Evolutionary conservation across 805 yeast genomes (phyloP).

Genomic region (Peterozyma toletana): DNA sequence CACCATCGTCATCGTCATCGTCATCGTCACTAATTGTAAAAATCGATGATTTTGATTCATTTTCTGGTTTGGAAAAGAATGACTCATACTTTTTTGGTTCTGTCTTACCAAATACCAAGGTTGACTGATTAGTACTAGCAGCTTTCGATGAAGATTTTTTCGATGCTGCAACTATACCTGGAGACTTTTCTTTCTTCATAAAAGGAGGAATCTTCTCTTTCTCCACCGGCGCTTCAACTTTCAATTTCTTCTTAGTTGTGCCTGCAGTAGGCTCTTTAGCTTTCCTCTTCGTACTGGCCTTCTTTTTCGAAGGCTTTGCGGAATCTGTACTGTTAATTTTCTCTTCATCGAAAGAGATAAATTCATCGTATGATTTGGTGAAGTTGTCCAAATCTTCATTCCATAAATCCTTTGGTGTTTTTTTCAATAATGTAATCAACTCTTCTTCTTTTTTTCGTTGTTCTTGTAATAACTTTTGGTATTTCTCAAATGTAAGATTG

Average conservation of each 20-base stretch:
- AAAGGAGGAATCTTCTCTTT: conserved; percentile 4
- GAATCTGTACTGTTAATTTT: conserved; percentile 45
- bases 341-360: conserved; percentile 57
- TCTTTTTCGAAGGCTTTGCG: conserved; percentile 33
- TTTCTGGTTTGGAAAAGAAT: background rate
- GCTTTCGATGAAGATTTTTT: conserved; percentile 1
- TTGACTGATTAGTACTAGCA: background rate
- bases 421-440: conserved; percentile 54
- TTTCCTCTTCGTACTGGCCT: conserved; percentile 24
- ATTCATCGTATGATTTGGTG: conserved; percentile 55
- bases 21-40: conserved; percentile 6
- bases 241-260: conserved; percentile 11
- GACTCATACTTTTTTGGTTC: conserved; percentile 8
- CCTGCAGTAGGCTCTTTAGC: conserved; percentile 15
- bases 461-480: conserved; percentile 70
- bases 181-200: conserved; percentile 3
- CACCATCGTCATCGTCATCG: conserved; percentile 7
- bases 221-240: conserved; percentile 11
- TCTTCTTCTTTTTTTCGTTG: conserved; percentile 67
- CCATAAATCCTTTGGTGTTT: conserved; percentile 88
- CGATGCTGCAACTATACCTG: background rate
- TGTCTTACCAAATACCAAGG: conserved; percentile 7
- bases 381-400: conserved; percentile 73
- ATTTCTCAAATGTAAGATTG: conserved; percentile 87
- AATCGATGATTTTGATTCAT: background rate